Conservation (phyloP, 257 asterid genomes). For the Linaria vulgaris region DNA sequence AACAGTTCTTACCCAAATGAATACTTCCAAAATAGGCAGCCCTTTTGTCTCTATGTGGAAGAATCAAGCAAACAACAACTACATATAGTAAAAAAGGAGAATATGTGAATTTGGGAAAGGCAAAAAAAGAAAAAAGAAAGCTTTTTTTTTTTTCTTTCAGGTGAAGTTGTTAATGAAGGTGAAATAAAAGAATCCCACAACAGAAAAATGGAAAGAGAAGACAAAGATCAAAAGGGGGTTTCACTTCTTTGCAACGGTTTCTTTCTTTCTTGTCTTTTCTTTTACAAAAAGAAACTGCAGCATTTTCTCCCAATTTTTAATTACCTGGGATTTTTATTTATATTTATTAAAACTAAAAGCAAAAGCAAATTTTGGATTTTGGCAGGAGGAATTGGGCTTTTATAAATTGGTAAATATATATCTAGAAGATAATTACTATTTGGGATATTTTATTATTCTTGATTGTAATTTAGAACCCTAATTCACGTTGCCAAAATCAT, state of each 20-base stretch:
- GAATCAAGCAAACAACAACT: background rate
- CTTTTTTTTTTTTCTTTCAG: constrained; percentile 11
- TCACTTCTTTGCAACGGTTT: constrained; percentile 45
- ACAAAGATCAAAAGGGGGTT: constrained; percentile 9
- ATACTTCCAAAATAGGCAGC: constrained; percentile 6
- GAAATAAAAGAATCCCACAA: constrained; percentile 17
- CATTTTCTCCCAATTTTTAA: constrained; percentile 7
- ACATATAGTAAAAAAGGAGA: background rate
- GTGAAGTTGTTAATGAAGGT: constrained; percentile 19
- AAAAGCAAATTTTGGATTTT: constrained; percentile 24
- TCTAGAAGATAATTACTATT: background rate
- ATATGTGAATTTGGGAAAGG: background rate
- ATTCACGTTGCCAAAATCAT: constrained; percentile 41
- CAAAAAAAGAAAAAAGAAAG: constrained; percentile 15
- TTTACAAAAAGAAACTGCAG: constrained; percentile 30
- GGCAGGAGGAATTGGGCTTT: constrained; percentile 37
- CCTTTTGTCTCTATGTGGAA: background rate
- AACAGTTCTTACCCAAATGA: constrained; percentile 29
- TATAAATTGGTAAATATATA: background rate
- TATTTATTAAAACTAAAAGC: no score
- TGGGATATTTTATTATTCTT: background rate
- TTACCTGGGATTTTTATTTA: background rate
- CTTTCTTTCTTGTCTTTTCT: constrained; percentile 32
- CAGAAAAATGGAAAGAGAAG: constrained; percentile 12
- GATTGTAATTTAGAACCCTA: constrained; percentile 30